A percentile compares a stretch with the other conserved stretches of the same genome.
Conservation (phyloP, 2,329 filamentous ascomycete genomes). For the Aspergillus sp. region DNA sequence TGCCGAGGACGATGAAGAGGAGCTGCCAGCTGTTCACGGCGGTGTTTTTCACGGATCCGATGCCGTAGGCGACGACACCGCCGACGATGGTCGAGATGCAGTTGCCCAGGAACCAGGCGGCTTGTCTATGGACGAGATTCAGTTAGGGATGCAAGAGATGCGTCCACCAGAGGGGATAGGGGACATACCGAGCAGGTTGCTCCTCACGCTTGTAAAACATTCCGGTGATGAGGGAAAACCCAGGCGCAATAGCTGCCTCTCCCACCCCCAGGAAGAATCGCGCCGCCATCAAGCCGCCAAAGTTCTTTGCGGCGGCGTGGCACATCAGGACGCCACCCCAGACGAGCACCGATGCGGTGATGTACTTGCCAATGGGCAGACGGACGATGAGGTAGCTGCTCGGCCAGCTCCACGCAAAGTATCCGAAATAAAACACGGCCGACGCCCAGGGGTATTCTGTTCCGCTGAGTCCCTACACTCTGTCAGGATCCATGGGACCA, state of each 20-base stretch:
- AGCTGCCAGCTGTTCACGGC: constrained; percentile 27
- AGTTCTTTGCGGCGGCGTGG: constrained; percentile 29
- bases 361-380: constrained; percentile 27
- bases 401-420: constrained; percentile 39
- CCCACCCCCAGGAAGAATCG: constrained; percentile 37
- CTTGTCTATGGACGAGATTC: constrained; percentile 21
- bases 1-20: constrained; percentile 31
- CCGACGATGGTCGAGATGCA: constrained; percentile 30
- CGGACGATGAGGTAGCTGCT: constrained; percentile 38
- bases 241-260: constrained; percentile 29
- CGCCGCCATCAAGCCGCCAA: constrained; percentile 37
- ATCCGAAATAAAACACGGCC: constrained; percentile 36
- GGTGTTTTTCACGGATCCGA: constrained; percentile 21
- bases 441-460: constrained; percentile 31
- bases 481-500: constrained; percentile 1
- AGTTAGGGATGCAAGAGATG: too few species aligned
- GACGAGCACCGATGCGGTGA: constrained; percentile 30
- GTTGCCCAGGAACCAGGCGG: constrained; percentile 36
- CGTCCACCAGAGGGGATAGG: background rate
- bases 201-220: constrained; percentile 36
- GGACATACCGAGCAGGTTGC: constrained; percentile 25
- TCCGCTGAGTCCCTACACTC: constrained; percentile 22
- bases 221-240: constrained; percentile 38
- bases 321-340: constrained; percentile 36
- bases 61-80: constrained; percentile 29